These are phyloP conservation scores for Nitzschia sp. DNA, from an alignment of 108 stramenopile genomes.

Conservation along the genomic window DNA sequence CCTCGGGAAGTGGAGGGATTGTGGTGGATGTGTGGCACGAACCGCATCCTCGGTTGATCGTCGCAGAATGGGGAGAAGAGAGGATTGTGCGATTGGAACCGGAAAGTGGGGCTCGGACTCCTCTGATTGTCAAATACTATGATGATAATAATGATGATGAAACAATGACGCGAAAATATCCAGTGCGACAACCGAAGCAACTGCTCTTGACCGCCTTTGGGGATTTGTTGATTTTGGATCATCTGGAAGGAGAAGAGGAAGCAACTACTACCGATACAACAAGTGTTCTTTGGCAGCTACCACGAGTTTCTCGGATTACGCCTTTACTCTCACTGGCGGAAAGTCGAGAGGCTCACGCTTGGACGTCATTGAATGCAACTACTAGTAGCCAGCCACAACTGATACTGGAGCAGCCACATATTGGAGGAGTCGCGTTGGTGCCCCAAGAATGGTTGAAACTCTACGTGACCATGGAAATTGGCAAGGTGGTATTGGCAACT, in stretches of 20 bases:
- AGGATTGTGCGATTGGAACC: constrained; percentile 70
- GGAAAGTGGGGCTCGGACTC: constrained; percentile 73
- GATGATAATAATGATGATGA: neutral
- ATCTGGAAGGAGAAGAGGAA: neutral
- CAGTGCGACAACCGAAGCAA: constrained; percentile 40
- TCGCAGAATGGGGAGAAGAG: constrained; percentile 79
- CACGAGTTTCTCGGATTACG: constrained; percentile 46
- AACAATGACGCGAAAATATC: no score
- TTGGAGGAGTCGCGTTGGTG: constrained; percentile 63
- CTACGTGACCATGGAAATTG: constrained; percentile 30
- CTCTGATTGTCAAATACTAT: constrained; percentile 34
- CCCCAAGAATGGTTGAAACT: constrained; percentile 29
- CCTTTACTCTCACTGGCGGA: constrained; percentile 50
- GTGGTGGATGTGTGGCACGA: constrained; percentile 33
- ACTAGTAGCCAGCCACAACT: no score
- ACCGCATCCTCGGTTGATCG: constrained; percentile 19
- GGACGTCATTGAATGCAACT: constrained; percentile 27
- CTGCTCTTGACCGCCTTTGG: constrained; percentile 68
- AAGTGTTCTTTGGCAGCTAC: constrained; percentile 45
- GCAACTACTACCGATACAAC: neutral
- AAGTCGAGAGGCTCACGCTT: constrained; percentile 70
- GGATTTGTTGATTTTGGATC: constrained; percentile 66
- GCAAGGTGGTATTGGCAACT: neutral
- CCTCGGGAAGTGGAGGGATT: constrained; percentile 69
- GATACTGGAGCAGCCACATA: constrained; percentile 9